Percentiles rank a stretch among this genome's conserved stretches.
phyloP scores from a whole-genome alignment of 257 asterid species.

The Leptodermis oblonga region DNA sequence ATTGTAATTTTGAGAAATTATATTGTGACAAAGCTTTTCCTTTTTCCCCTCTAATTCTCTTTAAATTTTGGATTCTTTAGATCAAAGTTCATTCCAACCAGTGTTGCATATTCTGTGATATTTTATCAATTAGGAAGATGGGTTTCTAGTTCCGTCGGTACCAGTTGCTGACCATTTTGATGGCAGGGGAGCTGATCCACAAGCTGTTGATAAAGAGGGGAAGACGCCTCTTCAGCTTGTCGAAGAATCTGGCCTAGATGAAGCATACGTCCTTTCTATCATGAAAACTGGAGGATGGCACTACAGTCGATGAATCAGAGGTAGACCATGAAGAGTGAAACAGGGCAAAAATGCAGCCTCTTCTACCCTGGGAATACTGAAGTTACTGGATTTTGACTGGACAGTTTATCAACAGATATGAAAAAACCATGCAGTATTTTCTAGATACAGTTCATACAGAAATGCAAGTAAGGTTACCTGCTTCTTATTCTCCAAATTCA shows the following conservation, averaged over 20 bases:
- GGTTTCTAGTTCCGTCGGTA: background rate
- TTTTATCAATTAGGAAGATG: conserved; percentile 29
- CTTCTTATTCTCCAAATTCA: too few relatives aligned
- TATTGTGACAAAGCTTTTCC: too few relatives aligned
- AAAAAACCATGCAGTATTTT: too few relatives aligned
- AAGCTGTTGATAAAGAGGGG: conserved; percentile 64
- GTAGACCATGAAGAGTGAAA: background rate
- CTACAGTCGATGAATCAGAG: conserved; percentile 6
- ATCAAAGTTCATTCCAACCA: background rate
- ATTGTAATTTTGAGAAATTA: too few relatives aligned
- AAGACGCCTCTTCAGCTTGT: conserved; percentile 59
- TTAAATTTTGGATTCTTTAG: background rate
- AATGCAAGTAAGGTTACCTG: too few relatives aligned
- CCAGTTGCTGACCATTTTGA: conserved; percentile 3
- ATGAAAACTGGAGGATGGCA: conserved; percentile 56
- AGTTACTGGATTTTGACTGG: background rate
- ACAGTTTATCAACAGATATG: too few relatives aligned
- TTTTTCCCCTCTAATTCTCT: background rate
- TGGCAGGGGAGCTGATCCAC: conserved; percentile 83
- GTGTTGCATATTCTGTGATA: conserved; percentile 17
- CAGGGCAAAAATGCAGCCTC: conserved; percentile 1
- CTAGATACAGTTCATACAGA: background rate
- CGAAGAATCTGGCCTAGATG: conserved; percentile 49
- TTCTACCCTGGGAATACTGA: background rate
- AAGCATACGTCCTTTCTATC: conserved; percentile 65